Evolutionary conservation across 345 rosid genomes (phyloP).

Genomic region (Eutrema japonicum): DNA sequence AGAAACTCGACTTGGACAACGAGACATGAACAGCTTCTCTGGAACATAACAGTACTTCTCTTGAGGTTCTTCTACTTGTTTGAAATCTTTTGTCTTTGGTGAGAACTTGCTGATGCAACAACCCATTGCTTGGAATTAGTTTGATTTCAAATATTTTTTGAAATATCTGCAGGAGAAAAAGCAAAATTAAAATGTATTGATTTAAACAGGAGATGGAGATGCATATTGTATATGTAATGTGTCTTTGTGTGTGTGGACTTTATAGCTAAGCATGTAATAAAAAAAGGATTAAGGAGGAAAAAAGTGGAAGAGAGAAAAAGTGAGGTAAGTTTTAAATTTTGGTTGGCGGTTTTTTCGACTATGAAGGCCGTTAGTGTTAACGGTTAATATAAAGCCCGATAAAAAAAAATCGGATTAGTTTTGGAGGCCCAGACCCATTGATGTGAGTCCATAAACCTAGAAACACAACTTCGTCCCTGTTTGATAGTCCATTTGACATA

Average conservation of each 20-base stretch:
- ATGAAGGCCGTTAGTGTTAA: slow-evolving; percentile 35
- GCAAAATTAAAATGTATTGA: not conserved
- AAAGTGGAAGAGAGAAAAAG: slow-evolving; percentile 30
- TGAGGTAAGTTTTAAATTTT: slow-evolving; percentile 33
- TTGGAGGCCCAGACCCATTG: slow-evolving; percentile 12
- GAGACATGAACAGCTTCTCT: slow-evolving; percentile 58
- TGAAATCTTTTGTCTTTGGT: slow-evolving; percentile 41
- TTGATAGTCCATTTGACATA: too few species aligned
- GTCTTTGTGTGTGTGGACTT: slow-evolving; percentile 30
- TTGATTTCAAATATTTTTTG: slow-evolving; percentile 10
- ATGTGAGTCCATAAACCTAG: not conserved
- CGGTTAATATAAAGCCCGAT: slow-evolving; percentile 1
- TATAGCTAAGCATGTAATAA: slow-evolving; percentile 26
- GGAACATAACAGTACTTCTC: slow-evolving; percentile 53
- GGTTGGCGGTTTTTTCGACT: slow-evolving; percentile 35
- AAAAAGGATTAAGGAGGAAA: slow-evolving; percentile 8
- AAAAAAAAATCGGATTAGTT: not conserved
- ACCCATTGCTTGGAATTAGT: slow-evolving; percentile 58
- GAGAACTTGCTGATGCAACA: slow-evolving; percentile 81
- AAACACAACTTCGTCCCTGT: not conserved
- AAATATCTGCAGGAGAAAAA: not conserved
- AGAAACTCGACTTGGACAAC: slow-evolving; percentile 44
- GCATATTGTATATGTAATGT: slow-evolving; percentile 23
- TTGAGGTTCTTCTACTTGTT: slow-evolving; percentile 41
- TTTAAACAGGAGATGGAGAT: slow-evolving; percentile 29